These are phyloP conservation scores for Telopea speciosissima DNA, from an alignment of 177 flowering plant species.

Conservation along the genomic window DNA sequence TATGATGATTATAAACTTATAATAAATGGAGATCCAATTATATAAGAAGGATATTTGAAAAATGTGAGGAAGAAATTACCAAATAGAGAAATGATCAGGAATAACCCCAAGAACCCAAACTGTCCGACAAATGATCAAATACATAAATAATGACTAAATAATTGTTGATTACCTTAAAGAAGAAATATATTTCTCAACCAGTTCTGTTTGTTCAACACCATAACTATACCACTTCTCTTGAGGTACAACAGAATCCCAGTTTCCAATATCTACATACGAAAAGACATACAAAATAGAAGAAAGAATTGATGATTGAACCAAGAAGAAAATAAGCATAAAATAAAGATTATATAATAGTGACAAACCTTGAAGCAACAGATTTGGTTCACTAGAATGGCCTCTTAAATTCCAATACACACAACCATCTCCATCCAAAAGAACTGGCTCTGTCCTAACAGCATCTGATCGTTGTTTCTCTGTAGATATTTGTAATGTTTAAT, in stretches of 20 bases:
- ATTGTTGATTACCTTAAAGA: conserved; percentile 29
- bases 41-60: too few species aligned
- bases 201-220: conserved; percentile 30
- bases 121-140: too few species aligned
- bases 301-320: not conserved
- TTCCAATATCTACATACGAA: conserved; percentile 31
- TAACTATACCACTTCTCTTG: conserved; percentile 54
- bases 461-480: conserved; percentile 35
- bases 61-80: too few species aligned
- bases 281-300: not conserved
- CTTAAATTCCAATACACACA: conserved; percentile 50
- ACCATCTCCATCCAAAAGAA: conserved; percentile 44
- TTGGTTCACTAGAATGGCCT: conserved; percentile 25
- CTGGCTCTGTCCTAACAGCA: conserved; percentile 57
- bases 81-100: not conserved
- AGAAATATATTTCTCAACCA: conserved; percentile 38
- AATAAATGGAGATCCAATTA: too few species aligned
- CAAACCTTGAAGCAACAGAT: conserved; percentile 63
- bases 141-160: not conserved
- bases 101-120: not conserved
- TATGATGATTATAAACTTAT: too few species aligned
- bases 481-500: conserved; percentile 1
- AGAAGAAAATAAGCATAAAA: conserved; percentile 1
- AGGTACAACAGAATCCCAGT: conserved; percentile 20
- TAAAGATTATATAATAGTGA: conserved; percentile 1